Evolutionary conservation across 2,329 filamentous ascomycete species (phyloP), one percentile per base, ranked within the genome.

Genomic region (Emergomyces orientalis): DNA sequence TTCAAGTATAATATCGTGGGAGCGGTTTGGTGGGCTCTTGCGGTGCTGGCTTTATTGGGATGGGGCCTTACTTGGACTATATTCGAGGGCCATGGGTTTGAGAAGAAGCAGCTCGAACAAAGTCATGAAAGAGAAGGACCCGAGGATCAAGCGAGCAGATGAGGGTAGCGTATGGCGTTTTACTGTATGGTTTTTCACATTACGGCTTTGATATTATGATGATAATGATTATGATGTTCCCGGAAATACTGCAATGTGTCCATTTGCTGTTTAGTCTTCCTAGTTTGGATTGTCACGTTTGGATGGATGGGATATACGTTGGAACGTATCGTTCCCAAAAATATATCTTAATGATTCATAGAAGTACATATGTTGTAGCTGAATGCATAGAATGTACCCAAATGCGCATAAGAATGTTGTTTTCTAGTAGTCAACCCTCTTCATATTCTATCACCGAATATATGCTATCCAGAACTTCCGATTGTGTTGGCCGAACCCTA

Each of bases 41-140:
- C 83, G 0, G 70, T 75, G 5, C 78, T 87, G 30, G 81, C 84
- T 0, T 74, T 81, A 7, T 60, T 84, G 6, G 85, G 85, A 0
- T 88, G 84, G 71, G 71, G 80, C 2, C 79, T 85, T 13, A 81
- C 84, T 1, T 81, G 85, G 73, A 80, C 81, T 63, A 83, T 89
- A n/a, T 78, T 84, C 45, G 87, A 89, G 68, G 87, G 86, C 0
- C 82, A 76, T 64, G 85, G 85, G 1, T 84, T 86, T 71, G 84
- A 87, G 72, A 81, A 64, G 19, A 57, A 61, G 30, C 37, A 60
- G 14, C 22, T 39, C 63, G 39, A 69, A 63, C 57, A 70, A 68
- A 41, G 59, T 61, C n/a, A 45, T 47, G 17, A 63, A 49, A 11
- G 64, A 69, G 69, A 66, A 13, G 65, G 66, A 11, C 63, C 65